Percentiles rank a stretch among this genome's conserved stretches.
phyloP scores from a whole-genome alignment of 768 basidiomycete species.

The Rhodotorula kratochvilovae region DNA sequence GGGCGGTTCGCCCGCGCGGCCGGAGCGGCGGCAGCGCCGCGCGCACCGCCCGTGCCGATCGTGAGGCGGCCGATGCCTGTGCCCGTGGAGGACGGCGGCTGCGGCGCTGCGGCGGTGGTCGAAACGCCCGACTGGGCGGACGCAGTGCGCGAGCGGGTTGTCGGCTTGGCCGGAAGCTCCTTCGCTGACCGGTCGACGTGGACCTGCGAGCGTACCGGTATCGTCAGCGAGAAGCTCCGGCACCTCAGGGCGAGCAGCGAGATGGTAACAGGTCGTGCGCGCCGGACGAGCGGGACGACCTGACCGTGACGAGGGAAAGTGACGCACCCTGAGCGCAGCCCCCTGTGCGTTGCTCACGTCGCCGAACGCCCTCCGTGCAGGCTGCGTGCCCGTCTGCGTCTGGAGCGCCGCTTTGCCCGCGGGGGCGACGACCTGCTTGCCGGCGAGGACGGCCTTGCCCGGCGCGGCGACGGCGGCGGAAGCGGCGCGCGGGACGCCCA shows the following conservation, averaged over 20 bases:
- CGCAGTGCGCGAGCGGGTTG: constrained; percentile 24
- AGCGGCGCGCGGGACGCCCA: neutral
- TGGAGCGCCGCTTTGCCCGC: neutral
- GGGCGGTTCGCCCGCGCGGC: constrained; percentile 3
- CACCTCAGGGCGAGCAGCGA: too few relatives aligned
- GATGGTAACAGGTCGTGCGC: neutral
- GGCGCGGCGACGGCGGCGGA: neutral
- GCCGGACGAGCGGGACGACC: neutral
- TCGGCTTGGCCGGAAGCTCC: constrained; percentile 24
- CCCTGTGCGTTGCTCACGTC: neutral
- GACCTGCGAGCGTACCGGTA: neutral
- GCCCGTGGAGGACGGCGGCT: constrained; percentile 35
- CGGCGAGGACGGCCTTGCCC: neutral
- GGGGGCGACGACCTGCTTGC: neutral
- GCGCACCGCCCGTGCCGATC: constrained; percentile 15
- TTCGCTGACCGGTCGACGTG: constrained; percentile 29
- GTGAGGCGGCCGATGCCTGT: constrained; percentile 27
- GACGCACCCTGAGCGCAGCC: neutral
- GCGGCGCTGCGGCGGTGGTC: neutral
- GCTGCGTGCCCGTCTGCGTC: neutral
- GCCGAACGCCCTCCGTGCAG: neutral
- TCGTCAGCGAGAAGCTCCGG: neutral
- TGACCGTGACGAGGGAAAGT: neutral
- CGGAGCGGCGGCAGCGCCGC: neutral
- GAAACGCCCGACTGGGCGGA: constrained; percentile 11